A percentile compares a stretch with the other conserved stretches of the same genome.
These are phyloP conservation scores for Picea abies DNA, from an alignment of 83 land plant genomes.

Conservation along the genomic window DNA sequence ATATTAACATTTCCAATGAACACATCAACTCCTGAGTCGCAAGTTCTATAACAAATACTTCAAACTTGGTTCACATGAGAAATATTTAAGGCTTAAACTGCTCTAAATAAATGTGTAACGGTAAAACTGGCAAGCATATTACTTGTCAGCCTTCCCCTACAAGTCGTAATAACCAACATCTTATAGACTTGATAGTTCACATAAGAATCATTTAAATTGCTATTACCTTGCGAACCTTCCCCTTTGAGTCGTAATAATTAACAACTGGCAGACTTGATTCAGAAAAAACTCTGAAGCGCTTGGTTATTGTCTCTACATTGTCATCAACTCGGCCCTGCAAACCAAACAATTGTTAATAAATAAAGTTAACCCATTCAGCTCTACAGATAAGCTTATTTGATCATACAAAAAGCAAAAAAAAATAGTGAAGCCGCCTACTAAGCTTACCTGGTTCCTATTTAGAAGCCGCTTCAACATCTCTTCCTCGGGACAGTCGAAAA, in stretches of 20 bases:
- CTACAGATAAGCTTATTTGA: neutral
- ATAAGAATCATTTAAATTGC: neutral
- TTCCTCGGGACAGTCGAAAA: slow-evolving; percentile 77
- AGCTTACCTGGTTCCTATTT: slow-evolving; percentile 63
- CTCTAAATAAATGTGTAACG: neutral
- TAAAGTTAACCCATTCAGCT: neutral
- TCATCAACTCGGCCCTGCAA: slow-evolving; percentile 91
- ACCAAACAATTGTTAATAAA: neutral
- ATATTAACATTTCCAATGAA: neutral
- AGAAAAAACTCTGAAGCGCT: slow-evolving; percentile 80
- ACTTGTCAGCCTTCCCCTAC: slow-evolving; percentile 81
- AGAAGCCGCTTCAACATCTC: slow-evolving; percentile 82
- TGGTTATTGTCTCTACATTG: slow-evolving; percentile 90
- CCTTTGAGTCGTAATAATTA: slow-evolving; percentile 61
- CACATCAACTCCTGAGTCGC: neutral
- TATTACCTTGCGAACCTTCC: slow-evolving; percentile 84
- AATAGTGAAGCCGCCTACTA: neutral
- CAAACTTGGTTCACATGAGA: neutral
- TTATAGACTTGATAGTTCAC: slow-evolving; percentile 65
- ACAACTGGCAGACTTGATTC: slow-evolving; percentile 91
- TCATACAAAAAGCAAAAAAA: neutral
- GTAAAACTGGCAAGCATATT: neutral
- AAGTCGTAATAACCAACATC: slow-evolving; percentile 68
- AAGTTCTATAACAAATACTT: neutral
- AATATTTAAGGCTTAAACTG: neutral